Conservation (phyloP, 306 rosid species). For the Vachellia pachyceras region DNA sequence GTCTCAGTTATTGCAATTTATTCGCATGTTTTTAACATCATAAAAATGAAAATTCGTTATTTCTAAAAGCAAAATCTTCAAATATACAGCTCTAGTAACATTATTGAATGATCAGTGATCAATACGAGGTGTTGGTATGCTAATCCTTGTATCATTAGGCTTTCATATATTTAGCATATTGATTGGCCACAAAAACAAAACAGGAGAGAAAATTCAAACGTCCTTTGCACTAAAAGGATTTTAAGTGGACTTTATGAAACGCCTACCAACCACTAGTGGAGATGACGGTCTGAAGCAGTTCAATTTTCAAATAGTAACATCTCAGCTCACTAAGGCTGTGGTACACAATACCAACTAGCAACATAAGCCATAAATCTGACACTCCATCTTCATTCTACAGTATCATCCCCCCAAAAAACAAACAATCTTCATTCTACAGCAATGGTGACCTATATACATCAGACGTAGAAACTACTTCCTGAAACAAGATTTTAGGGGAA, state of each 20-base stretch:
- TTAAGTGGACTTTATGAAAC: neutral
- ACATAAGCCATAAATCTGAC: slow-evolving; percentile 22
- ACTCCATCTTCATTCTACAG: neutral
- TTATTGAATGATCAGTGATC: neutral
- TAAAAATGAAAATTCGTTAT: neutral
- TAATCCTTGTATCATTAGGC: neutral
- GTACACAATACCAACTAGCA: slow-evolving; percentile 3
- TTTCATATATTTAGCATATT: neutral
- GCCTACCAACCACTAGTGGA: neutral
- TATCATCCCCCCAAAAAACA: neutral
- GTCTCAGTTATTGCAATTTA: neutral
- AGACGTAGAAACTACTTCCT: slow-evolving; percentile 26
- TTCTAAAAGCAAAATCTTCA: neutral
- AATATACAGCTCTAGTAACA: neutral
- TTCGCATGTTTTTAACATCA: neutral
- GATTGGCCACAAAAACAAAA: neutral
- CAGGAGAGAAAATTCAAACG: neutral
- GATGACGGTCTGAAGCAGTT: neutral
- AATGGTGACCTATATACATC: slow-evolving; percentile 37
- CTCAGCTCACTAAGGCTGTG: neutral
- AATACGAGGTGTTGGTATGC: neutral
- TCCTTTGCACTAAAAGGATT: neutral
- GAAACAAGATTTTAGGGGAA: slow-evolving; percentile 2
- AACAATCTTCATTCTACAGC: neutral
- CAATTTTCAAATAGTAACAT: neutral